Evolutionary conservation across 805 yeast genomes (phyloP), one percentile per base, ranked within the genome.

Genomic region (Yamadazyma sp.): DNA sequence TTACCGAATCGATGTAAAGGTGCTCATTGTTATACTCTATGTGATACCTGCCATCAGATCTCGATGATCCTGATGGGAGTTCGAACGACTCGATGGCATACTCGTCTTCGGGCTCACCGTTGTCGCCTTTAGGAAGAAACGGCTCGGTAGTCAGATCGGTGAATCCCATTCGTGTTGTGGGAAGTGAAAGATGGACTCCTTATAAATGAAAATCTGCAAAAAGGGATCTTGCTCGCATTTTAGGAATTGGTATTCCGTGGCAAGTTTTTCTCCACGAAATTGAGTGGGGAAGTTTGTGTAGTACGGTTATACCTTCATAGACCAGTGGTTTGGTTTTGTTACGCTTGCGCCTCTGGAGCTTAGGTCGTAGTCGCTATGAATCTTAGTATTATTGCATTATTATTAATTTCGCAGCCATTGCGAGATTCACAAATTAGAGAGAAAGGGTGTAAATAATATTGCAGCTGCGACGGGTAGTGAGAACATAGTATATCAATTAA

Each of bases 1-100:
- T 64, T n/a, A 42, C 48, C 2, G 75, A 53, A 34, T 68, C 77
- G 3, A 74, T 38, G 29, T 31, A 33, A 5, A 66, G 25, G 0
- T 35, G 19, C 20, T 60, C 59, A 13, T 57, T 64, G 17, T 61
- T 55, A 44, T 48, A 63, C 22, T 40, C 47, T 3, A 55, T 54
- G 5, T 32, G 8, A 18, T 42, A 42, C 2, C 21, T n/a, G 3
- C 19, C 30, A 8, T 10, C 23, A 12, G 16, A 20, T 20, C 20
- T 30, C 6, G 12, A 8, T 8, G 10, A 13, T 5, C 15, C 25
- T 7, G 38, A 28, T 7, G 20, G 15, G 20, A 40, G 8, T 20
- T 27, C 25, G 24, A 28, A 22, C 2, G 38, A 19, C n/a, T 35
- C 38, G 2, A 28, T 9, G 27, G 21, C 14, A 13, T 20, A 20